Evolutionary conservation across 768 basidiomycete species (phyloP).

Genomic region (Boletus reticulatus): DNA sequence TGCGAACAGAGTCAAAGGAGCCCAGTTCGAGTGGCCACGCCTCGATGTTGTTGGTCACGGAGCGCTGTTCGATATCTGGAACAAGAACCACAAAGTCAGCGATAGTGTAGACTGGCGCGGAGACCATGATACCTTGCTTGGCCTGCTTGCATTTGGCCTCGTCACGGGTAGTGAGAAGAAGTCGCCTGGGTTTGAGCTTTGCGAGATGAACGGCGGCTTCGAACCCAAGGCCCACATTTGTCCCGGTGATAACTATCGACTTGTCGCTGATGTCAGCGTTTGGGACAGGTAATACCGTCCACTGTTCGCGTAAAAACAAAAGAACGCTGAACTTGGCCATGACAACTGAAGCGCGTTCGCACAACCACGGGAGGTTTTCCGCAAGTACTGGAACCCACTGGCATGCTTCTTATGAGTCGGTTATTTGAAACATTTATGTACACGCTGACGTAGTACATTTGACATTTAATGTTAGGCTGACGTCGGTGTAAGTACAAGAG

Average conservation of each 20-base stretch:
- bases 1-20: conserved; percentile 32
- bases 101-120: not conserved
- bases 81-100: not conserved
- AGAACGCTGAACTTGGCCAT: conserved; percentile 25
- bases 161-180: conserved; percentile 28
- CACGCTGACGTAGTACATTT: too few species aligned
- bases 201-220: conserved; percentile 28
- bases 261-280: conserved; percentile 20
- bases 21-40: conserved; percentile 35
- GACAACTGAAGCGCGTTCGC: not conserved
- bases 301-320: conserved; percentile 28
- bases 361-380: too few species aligned
- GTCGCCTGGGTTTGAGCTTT: conserved; percentile 21
- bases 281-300: conserved; percentile 24
- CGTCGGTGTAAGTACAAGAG: too few species aligned
- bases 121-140: conserved; percentile 14
- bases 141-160: conserved; percentile 18
- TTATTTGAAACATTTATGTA: too few species aligned
- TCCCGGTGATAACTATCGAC: conserved; percentile 23
- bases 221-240: conserved; percentile 32
- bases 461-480: too few species aligned
- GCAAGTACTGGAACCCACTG: too few species aligned
- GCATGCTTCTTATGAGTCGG: too few species aligned
- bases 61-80: conserved; percentile 20
- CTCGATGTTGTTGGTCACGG: conserved; percentile 11